These are phyloP conservation scores for Pisolithus albus DNA, from an alignment of 768 basidiomycete species.

Conservation along the genomic window DNA sequence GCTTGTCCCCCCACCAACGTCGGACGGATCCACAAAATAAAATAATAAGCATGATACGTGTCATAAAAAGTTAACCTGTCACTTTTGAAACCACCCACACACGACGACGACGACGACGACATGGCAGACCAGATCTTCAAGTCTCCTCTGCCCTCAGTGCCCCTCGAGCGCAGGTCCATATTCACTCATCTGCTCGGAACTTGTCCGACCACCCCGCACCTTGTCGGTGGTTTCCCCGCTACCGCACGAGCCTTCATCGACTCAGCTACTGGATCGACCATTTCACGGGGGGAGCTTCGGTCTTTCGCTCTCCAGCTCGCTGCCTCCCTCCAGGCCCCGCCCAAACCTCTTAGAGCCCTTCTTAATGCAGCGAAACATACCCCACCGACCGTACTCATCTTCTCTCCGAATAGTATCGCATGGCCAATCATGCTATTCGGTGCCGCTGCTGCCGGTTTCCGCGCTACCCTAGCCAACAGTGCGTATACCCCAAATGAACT, in stretches of 20 bases:
- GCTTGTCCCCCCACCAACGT: no score
- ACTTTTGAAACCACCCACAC: neutral
- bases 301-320: conserved; percentile 51
- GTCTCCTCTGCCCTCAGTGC: conserved; percentile 16
- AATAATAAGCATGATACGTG: neutral
- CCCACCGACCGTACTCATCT: conserved; percentile 49
- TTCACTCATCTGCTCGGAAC: conserved; percentile 26
- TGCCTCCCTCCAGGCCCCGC: conserved; percentile 46
- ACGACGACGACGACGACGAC: neutral
- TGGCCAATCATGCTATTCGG: conserved; percentile 43
- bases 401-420: conserved; percentile 59
- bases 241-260: conserved; percentile 57
- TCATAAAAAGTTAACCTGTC: neutral
- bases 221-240: conserved; percentile 39
- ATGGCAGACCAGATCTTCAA: conserved; percentile 17
- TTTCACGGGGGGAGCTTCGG: conserved; percentile 51
- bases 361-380: conserved; percentile 33
- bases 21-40: conserved; percentile 5
- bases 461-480: conserved; percentile 68
- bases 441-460: conserved; percentile 57
- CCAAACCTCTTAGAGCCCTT: conserved; percentile 38
- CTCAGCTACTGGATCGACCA: conserved; percentile 45
- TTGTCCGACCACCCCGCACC: conserved; percentile 9
- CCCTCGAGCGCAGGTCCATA: conserved; percentile 21
- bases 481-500: conserved; percentile 65